Base-by-base conservation (phyloP, 331 rosid species). In the Quercus tomentella region DNA sequence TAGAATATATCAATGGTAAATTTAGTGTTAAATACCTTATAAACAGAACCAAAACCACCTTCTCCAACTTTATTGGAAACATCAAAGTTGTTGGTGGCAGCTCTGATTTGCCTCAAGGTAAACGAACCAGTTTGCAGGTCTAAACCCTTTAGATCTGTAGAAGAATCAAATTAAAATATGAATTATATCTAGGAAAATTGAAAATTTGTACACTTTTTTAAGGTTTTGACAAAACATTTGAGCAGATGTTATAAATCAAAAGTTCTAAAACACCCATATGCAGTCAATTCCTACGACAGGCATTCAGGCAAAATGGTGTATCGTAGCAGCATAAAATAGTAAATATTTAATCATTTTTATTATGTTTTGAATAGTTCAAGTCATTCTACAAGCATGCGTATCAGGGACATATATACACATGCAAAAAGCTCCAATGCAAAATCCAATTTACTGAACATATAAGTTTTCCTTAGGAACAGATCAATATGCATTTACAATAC, bases 21-120 rank as follows among this genome's bases (percentile, higher is more conserved):
- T 30, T 18, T 55, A 41, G 74, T 76, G 25, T 3, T 28, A 37
- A 37, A 37, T 61, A 91, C 98, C 98, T 89, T 93, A 85, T 87
- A 90, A 74, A 93, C 98, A 68, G 98, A 79, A 71, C 97, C 98
- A 83, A 93, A 93, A 51, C 96, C 98, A 54, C 98, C 98, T 82
- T 93, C 95, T 58, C 96, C 97, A 63, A 93, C 89, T 77, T 91
- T 93, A 21, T 76, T 77, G 20, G 77, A 33, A 65, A 7, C 56
- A 71, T 91, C 90, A 72, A 93, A 93, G 84, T 92, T 85, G 76
- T 83, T 86, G 0, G 97, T 94, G 31, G 98, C 96, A 56, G 80
- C 87, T 83, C 37, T 89, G 37, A 94, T 84, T 87, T 92, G 92
- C 65, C 87, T 77, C 6, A 93, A 87, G 37, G 87, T 77, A 84